Evolutionary conservation across 176 grass and related monocot species (phyloP).

Genomic region (Aegilops longissima): DNA sequence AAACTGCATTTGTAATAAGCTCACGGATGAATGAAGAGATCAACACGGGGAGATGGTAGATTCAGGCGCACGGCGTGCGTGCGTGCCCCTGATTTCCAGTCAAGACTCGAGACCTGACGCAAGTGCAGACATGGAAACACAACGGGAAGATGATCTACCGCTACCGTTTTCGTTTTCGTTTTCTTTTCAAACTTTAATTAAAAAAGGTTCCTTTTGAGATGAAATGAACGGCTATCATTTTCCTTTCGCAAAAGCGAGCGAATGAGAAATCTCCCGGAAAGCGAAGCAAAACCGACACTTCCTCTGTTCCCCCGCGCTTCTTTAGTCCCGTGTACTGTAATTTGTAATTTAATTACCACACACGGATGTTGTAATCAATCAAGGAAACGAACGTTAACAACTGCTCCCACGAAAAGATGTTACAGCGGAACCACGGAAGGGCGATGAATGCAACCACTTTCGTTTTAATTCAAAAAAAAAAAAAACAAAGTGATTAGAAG

Average conservation of each 20-base stretch:
- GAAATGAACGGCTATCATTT: not conserved
- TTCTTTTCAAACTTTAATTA: not conserved
- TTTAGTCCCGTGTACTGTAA: not conserved
- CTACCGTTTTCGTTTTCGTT: not conserved
- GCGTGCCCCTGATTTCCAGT: not conserved
- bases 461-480: not conserved
- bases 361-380: not conserved
- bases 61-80: not conserved
- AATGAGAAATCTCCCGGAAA: constrained; percentile 1
- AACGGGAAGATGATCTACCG: not conserved
- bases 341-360: not conserved
- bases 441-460: not conserved
- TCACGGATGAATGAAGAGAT: not conserved
- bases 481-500: not conserved
- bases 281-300: constrained; percentile 11
- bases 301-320: not conserved
- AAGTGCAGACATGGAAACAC: not conserved
- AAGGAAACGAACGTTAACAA: not conserved
- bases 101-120: constrained; percentile 16
- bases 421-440: not conserved
- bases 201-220: not conserved
- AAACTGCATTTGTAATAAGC: not conserved
- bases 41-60: not conserved
- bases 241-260: not conserved
- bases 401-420: not conserved